Base-by-base conservation (phyloP, 768 basidiomycete species). In the Kwoniella sp. region DNA sequence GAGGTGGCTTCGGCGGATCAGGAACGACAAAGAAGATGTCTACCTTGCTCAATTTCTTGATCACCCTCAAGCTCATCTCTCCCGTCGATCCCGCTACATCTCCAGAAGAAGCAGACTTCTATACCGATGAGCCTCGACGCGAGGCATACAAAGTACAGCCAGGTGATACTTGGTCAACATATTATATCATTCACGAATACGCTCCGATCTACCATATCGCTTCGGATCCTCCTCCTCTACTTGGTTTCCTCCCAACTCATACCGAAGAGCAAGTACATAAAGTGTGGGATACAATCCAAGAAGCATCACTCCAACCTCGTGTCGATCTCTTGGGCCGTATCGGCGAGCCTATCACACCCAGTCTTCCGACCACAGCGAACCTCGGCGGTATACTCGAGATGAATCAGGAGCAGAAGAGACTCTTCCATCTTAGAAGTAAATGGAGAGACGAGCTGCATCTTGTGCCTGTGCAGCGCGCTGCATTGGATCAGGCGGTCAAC, bases 181-280 rank as follows among this genome's bases (percentile, higher is more conserved):
- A 87, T 78, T 91, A 88, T 87, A 80, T 83, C 37, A 85, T 91
- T 68, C 83, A 84, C 52, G 76, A 81, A 15, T 68, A 71, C 10
- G 87, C 85, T 1, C 85, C 88, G 0, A 69, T 91, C 7, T 83
- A 86, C 73, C 79, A 87, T 25, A 89, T 89, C 85, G 85, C 83
- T 7, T 22, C 83, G 85, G 2, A 60, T 80, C 8, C 86, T 85
- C 22, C 69, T 52, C 48, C 83, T 84, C 83, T 88, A 57, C 85
- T 86, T 83, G 85, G 85, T 67, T 76, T 83, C 21, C 78, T 83
- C 22, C 72, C 85, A 0, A 79, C 86, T 17, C 51, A 63, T 13
- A 83, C 83, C 4, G 70, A 48, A 40, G 55, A 49, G 17, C 60
- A 76, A 10, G n/a, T 63, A 4, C 64, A 68, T 2, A 9, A n/a